Evolutionary conservation across 2,329 filamentous ascomycete genomes (phyloP).

Genomic region (Aureobasidium sp.): DNA sequence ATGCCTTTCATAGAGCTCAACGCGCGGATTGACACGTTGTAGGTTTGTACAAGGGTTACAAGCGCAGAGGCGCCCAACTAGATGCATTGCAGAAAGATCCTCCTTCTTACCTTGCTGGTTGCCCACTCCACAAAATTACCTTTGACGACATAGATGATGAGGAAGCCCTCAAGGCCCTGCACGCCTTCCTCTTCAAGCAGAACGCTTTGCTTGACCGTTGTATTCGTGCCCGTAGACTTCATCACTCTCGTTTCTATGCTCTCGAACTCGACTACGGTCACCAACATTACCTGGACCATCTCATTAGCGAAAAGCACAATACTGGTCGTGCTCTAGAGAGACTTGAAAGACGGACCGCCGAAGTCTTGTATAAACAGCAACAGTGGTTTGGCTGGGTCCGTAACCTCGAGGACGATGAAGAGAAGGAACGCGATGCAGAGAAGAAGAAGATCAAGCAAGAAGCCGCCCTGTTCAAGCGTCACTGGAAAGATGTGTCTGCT

Average conservation of each 20-base stretch:
- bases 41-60: constrained; percentile 45
- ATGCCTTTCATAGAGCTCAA: background rate
- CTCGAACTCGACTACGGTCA: constrained; percentile 39
- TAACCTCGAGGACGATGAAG: constrained; percentile 42
- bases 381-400: constrained; percentile 35
- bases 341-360: constrained; percentile 36
- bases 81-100: constrained; percentile 31
- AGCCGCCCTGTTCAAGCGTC: constrained; percentile 41
- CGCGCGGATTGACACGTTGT: background rate
- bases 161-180: constrained; percentile 31
- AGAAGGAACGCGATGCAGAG: constrained; percentile 41
- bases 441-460: constrained; percentile 45
- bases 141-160: constrained; percentile 36
- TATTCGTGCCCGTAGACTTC: constrained; percentile 37
- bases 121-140: constrained; percentile 34
- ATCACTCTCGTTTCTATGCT: constrained; percentile 39
- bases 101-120: constrained; percentile 34
- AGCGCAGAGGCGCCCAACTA: constrained; percentile 40
- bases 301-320: constrained; percentile 33
- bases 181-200: constrained; percentile 36
- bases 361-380: constrained; percentile 40
- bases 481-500: constrained; percentile 39
- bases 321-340: constrained; percentile 37
- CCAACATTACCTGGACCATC: constrained; percentile 34
- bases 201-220: constrained; percentile 35